Evolutionary conservation across 2,329 filamentous ascomycete species (phyloP), one percentile per base, ranked within the genome.

Genomic region (Hypoxylon sp.): DNA sequence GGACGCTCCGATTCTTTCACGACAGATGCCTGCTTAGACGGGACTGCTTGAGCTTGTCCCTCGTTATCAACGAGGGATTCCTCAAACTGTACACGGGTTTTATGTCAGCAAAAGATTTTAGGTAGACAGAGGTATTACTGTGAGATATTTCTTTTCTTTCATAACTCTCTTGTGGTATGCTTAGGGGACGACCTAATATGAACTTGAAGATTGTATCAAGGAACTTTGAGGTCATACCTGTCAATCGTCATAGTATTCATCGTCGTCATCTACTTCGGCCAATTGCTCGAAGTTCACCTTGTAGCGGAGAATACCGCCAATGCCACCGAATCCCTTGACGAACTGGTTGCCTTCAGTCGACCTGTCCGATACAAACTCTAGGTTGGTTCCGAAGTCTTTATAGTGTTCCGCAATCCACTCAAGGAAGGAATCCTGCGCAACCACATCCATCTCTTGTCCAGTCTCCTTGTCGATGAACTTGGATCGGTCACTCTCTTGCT

Each of bases 261-360:
- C 92, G 80, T 96, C 92, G 81, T 97, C 94, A 78, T 92, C 90
- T 78, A 92, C 87, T 81, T 98, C 96, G 82, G 91, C 92, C 82
- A 99, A 88, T 83, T 99, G 97, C 84, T 99, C 97, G 84, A 99
- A 99, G 87, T 99, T 99, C 87, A 99, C 93, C 87, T 98, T 98
- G 90, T 99, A 99, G 75, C 96, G 94, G 79, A 99, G 90, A 78
- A 99, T 91, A 72, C 95, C 95, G 74, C 96, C 96, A 76, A 99
- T 97, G 79, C 96, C 96, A 90, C 96, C 96, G 79, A 99, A 99
- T 71, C 96, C 96, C 86, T 98, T 98, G 78, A 99, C 96, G 83
- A 99, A 99, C 86, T 99, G 96, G 84, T 99, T 99, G 80, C 96
- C 96, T 84, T 99, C 96, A 68, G 93, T 97, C 67, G 95, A 98